These are phyloP conservation scores for Suhomyces taliae DNA, from an alignment of 1,139 yeast genomes.

Conservation along the genomic window DNA sequence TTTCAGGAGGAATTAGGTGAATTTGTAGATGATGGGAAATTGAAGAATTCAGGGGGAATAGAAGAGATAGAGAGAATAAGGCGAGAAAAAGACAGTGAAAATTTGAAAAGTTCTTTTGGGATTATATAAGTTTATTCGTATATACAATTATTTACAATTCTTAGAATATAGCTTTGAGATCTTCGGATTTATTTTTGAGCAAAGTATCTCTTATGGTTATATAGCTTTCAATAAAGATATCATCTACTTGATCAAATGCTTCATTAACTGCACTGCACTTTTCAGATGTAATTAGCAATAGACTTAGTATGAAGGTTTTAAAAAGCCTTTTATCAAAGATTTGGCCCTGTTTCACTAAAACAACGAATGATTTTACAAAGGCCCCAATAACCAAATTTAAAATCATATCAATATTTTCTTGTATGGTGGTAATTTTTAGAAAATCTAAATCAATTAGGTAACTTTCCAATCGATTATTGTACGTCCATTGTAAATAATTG, in stretches of 20 bases:
- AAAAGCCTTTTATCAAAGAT: conserved; percentile 4
- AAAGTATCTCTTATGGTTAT: conserved; percentile 1
- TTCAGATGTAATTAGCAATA: conserved; percentile 4
- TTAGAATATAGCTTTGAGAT: background rate
- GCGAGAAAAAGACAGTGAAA: conserved; percentile 65
- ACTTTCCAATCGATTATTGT: conserved; percentile 11
- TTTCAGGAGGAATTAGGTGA: conserved; percentile 87
- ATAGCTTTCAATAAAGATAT: conserved; percentile 6
- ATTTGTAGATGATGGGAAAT: conserved; percentile 73
- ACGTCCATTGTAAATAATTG: conserved; percentile 17
- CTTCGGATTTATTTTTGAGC: conserved; percentile 6
- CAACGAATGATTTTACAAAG: conserved; percentile 2
- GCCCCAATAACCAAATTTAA: conserved; percentile 12
- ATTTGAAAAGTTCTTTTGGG: conserved; percentile 51
- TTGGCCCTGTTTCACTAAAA: conserved; percentile 1
- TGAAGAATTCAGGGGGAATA: conserved; percentile 84
- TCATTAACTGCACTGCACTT: conserved; percentile 5
- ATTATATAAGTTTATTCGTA: conserved; percentile 16
- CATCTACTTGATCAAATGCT: conserved; percentile 1
- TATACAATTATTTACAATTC: background rate
- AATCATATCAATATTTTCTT: conserved; percentile 10
- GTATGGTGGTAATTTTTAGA: conserved; percentile 10
- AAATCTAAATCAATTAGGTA: conserved; percentile 14
- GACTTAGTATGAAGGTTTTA: conserved; percentile 11
- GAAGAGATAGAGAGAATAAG: conserved; percentile 79